Conservation (phyloP, 1,139 yeast species). For the Debaryomycetaceae sp. region DNA sequence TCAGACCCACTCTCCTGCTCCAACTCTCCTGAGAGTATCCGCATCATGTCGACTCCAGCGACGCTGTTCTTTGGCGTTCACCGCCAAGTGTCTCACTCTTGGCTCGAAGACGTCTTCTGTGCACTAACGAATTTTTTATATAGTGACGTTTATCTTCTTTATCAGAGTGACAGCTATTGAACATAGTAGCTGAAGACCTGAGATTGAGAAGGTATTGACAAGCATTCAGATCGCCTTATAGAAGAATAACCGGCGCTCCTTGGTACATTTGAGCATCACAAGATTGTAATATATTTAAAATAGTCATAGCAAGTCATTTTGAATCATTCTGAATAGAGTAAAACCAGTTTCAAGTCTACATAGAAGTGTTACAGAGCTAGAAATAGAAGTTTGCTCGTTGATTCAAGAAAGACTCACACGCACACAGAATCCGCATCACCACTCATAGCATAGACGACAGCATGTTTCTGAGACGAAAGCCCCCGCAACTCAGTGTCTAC, state of each 20-base stretch:
- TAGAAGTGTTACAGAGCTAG: neutral
- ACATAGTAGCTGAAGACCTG: neutral
- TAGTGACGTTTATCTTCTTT: slow-evolving; percentile 1
- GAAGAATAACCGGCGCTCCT: too few species aligned
- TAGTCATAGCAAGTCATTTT: neutral
- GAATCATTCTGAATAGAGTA: neutral
- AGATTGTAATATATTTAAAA: too few species aligned
- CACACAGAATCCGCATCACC: too few species aligned
- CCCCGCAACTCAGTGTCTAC: slow-evolving; percentile 48
- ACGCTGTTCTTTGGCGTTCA: too few species aligned
- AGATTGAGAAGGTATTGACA: too few species aligned
- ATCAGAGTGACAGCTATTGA: neutral
- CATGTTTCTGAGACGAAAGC: slow-evolving; percentile 54
- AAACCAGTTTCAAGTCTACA: neutral
- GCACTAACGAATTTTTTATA: neutral
- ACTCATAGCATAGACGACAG: neutral
- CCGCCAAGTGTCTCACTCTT: neutral
- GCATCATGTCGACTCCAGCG: too few species aligned
- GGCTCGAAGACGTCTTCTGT: neutral
- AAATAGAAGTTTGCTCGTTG: neutral
- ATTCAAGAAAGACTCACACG: too few species aligned
- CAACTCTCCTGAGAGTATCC: too few species aligned
- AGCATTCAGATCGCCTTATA: too few species aligned
- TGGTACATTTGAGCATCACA: too few species aligned
- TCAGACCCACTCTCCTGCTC: too few species aligned